These are phyloP conservation scores for Paraconiothyrium sp. DNA, from an alignment of 2,329 filamentous ascomycete genomes.

Conservation along the genomic window DNA sequence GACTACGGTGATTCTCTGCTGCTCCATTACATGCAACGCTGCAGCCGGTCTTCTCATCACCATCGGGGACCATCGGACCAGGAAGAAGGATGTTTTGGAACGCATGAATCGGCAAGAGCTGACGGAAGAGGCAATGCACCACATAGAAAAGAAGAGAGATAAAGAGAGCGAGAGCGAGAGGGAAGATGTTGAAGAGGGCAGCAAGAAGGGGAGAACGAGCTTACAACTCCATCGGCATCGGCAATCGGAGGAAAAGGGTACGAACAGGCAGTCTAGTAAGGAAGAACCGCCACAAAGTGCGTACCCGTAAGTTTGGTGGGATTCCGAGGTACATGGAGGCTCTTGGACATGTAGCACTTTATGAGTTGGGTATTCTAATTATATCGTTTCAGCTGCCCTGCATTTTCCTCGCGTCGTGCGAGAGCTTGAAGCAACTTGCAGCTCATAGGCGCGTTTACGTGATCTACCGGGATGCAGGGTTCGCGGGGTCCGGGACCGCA, in stretches of 20 bases:
- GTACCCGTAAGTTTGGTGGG: slow-evolving; percentile 25
- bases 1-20: slow-evolving; percentile 83
- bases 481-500: not conserved
- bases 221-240: slow-evolving; percentile 20
- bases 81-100: slow-evolving; percentile 87
- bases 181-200: slow-evolving; percentile 32
- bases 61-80: slow-evolving; percentile 77
- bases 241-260: slow-evolving; percentile 9
- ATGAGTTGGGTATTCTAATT: slow-evolving; percentile 3
- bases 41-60: slow-evolving; percentile 79
- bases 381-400: not conserved
- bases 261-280: slow-evolving; percentile 5
- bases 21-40: slow-evolving; percentile 80
- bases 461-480: slow-evolving; percentile 1
- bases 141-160: slow-evolving; percentile 60
- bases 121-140: slow-evolving; percentile 71
- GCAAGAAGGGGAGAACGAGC: slow-evolving; percentile 23
- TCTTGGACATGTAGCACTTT: slow-evolving; percentile 13
- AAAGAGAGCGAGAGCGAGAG: slow-evolving; percentile 51
- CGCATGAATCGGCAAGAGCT: slow-evolving; percentile 79
- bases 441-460: not conserved
- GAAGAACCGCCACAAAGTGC: slow-evolving; percentile 29
- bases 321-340: not conserved
- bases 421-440: not conserved
- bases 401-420: not conserved